Conservation (phyloP, 2,329 filamentous ascomycete species). For the Aspergillus costaricaensis region DNA sequence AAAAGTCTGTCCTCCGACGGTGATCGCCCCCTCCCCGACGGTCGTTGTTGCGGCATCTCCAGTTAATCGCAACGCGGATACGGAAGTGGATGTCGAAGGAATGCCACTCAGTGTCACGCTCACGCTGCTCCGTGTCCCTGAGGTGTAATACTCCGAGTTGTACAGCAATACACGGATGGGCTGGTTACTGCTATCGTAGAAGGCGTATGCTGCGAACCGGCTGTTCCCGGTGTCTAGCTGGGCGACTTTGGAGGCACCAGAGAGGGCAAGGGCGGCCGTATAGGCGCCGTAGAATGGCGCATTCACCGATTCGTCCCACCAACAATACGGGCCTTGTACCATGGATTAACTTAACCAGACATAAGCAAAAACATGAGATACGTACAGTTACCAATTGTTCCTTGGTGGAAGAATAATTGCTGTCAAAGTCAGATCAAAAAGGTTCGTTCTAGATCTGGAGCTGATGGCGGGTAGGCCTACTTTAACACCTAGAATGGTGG, state of each 20-base stretch:
- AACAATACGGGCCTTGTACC: slow-evolving; percentile 47
- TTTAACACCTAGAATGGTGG: slow-evolving; percentile 33
- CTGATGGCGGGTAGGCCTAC: background rate
- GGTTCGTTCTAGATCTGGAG: background rate
- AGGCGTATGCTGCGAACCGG: slow-evolving; percentile 51
- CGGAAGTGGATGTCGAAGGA: slow-evolving; percentile 27
- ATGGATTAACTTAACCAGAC: background rate
- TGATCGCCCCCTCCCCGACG: slow-evolving; percentile 47
- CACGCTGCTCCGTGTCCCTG: slow-evolving; percentile 31
- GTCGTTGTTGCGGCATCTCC: slow-evolving; percentile 48
- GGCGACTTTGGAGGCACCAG: slow-evolving; percentile 47
- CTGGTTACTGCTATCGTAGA: slow-evolving; percentile 40
- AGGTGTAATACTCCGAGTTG: slow-evolving; percentile 36
- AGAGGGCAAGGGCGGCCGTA: slow-evolving; percentile 50
- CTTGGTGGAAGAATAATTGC: slow-evolving; percentile 52
- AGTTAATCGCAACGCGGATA: slow-evolving; percentile 50
- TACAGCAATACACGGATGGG: slow-evolving; percentile 46
- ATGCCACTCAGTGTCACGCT: slow-evolving; percentile 49
- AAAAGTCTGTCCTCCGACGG: slow-evolving; percentile 52
- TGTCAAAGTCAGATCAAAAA: slow-evolving; percentile 10
- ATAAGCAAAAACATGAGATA: slow-evolving; percentile 5
- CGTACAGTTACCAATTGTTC: slow-evolving; percentile 55
- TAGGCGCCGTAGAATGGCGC: slow-evolving; percentile 57
- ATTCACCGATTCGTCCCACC: slow-evolving; percentile 52
- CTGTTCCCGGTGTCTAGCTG: slow-evolving; percentile 49